Base-by-base conservation (phyloP, 305 asterid genomes). In the Solanum aculeatissimum region DNA sequence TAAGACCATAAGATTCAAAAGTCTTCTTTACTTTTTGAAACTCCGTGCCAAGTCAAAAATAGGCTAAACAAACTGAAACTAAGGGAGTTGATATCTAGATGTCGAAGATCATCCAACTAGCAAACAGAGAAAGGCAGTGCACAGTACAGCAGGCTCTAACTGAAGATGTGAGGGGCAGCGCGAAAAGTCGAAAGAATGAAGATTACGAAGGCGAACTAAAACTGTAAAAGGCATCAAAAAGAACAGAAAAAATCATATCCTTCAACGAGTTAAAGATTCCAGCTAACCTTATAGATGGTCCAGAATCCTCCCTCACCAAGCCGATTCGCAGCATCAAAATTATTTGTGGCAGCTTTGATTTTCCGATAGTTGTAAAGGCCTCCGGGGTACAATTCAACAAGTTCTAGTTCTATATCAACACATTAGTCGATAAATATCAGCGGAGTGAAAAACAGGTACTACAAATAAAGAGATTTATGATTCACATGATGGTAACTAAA, bases 261-360 rank as follows among this genome's bases (percentile, higher is more conserved):
- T 71, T 25, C 10, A 71, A n/a, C 21, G 35, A 71, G 55, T 71
- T 42, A 12, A 42, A 62, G 53, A 71, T 71, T 12, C 35, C 21
- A 55, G 49, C 85, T 1, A 15, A 86, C 88, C 88, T 74, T 1
- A 38, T 82, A 86, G 74, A 86, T 43, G 2, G 81, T 6, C 55
- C 88, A 84, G 75, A 83, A 74, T 40, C 88, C 84, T 40, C 86
- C 85, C 80, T 72, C 83, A 63, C 88, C 88, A 38, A 86, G 15
- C 69, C 57, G 54, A 11, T 7, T 9, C 4, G 0, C 12, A 12
- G 0, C 1, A 82, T 12, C 2, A 69, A 85, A 85, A 70, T 70
- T 71, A 1, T 85, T 58, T 11, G 88, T 74, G n/a, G 88, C 85
- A 8, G 70, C 84, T 83, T 70, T 85, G 57, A 85, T 81, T 71